Base-by-base conservation (phyloP, 257 asterid species). In the Verbena officinalis region DNA sequence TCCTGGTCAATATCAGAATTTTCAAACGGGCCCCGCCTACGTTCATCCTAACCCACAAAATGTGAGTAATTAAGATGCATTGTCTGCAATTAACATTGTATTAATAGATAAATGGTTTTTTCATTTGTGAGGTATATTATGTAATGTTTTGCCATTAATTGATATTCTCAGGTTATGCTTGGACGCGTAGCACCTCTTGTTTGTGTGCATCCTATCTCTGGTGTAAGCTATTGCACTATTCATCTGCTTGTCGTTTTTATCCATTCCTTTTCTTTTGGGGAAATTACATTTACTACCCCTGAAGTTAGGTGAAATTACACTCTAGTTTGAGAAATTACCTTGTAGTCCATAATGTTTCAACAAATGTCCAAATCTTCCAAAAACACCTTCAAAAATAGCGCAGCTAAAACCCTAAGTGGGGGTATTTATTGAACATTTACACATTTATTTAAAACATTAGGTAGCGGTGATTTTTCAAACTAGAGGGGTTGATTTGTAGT, bases 131-230 rank as follows among this genome's bases (percentile, higher is more conserved):
- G 4, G 16, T 13, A n/a, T n/a, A n/a, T 54, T 20, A 2, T 66
- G 71, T 56, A 64, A 68, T 69, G 57, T 4, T 16, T 54, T 65
- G 17, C 40, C 55, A 59, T 55, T 33, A 59, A 59, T 58, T 69
- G 60, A 46, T 36, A 9, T 78, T 78, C 73, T 58, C 85, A 90
- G 97, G 85, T 80, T 65, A 79, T 79, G 87, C 69, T 78, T 73
- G 91, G 89, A 66, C 82, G 89, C 40, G 55, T 70, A 59, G 88
- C 86, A 53, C 85, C 90, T 48, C 81, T 83, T 69, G 84, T 84
- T 73, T 81, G 82, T 56, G 59, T 83, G 85, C 91, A 86, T 78
- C 93, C 91, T 20, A 68, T 84, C 75, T 59, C 96, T 54, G 72
- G 44, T 73, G 97, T 90, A 83, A 80, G 97, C 59, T 38, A 4